phyloP scores from a whole-genome alignment of 352 stramenopile species.

The Phytophthora pseudosyringae region DNA sequence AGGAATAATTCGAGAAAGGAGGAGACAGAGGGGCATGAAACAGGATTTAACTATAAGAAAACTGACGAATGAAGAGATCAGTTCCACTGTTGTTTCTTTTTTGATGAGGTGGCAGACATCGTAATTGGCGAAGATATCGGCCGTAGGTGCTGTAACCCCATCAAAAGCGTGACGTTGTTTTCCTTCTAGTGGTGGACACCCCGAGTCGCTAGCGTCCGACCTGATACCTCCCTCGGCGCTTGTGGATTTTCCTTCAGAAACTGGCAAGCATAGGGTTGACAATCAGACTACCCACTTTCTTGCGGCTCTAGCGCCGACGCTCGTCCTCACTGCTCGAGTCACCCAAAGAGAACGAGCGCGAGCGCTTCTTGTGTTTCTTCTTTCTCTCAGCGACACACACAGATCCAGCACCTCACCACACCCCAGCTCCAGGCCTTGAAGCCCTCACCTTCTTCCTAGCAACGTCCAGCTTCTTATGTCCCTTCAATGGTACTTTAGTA shows the following conservation, averaged over 20 bases:
- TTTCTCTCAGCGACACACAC: slow-evolving; percentile 52
- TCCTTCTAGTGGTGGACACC: no score
- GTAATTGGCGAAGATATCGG: no score
- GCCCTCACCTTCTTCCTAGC: slow-evolving; percentile 82
- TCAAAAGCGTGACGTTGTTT: no score
- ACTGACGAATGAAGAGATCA: no score
- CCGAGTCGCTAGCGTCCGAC: slow-evolving; percentile 45
- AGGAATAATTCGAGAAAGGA: no score
- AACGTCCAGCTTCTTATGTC: slow-evolving; percentile 92
- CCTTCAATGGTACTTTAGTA: no score
- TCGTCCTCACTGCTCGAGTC: slow-evolving; percentile 65
- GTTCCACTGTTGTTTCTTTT: no score
- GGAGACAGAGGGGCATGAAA: no score
- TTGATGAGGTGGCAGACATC: no score
- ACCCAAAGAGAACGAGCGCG: slow-evolving; percentile 51
- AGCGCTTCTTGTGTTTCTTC: slow-evolving; percentile 80
- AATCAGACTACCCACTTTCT: slow-evolving; percentile 77
- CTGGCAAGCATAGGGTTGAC: background rate
- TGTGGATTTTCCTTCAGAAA: slow-evolving; percentile 64
- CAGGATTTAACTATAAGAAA: no score
- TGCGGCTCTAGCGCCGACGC: slow-evolving; percentile 60
- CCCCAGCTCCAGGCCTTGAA: background rate
- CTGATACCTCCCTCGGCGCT: slow-evolving; percentile 56
- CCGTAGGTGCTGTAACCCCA: no score
- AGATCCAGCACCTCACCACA: background rate